Base-by-base conservation (phyloP, 163 green algal species). In the Scenedesmus sp. region DNA sequence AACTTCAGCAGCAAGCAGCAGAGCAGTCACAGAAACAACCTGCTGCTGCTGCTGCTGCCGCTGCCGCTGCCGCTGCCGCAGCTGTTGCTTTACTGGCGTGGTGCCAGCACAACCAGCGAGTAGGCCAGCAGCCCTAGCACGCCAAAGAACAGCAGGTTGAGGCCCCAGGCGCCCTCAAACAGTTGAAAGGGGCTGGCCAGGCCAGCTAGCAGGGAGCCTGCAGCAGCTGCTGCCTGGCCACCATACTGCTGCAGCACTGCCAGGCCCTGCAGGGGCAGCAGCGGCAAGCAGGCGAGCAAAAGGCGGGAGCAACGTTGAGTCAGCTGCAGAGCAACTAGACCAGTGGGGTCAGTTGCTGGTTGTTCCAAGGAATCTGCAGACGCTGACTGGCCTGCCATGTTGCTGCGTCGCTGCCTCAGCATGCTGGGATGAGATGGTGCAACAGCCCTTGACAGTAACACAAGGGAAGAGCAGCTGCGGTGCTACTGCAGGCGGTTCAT, bases 101-200 rank as follows among this genome's bases (percentile, higher is more conserved):
- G 92, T 67, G 90, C 87, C 54, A 89, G 64, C 0, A 94, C 4
- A 0, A 94, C 34, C 62, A 94, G 55, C 16, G 81, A 88, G 87
- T 91, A 94, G 2, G 6, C 87, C 34, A 94, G 67, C 73, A 94
- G 54, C 26, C 76, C 20, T 10, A 94, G 23, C 2, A 66, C 54
- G 0, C 59, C 84, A 64, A 91, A 89, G 76, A 94, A 94, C 2
- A 93, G 56, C 5, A 94, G 12, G 87, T 91, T 94, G 57, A 94
- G 76, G 6, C 77, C 18, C 90, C 91, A 94, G 3, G n/a, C 84
- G 66, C 93, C 92, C 1, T 84, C 92, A 81, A 94, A 94, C 2
- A 94, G 16, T 0, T 74, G 62, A 52, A 94, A 91, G 7, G 92
- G 90, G 10, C 66, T 54, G 52, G 66, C 20, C 34, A 77, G 26